Conservation (phyloP, 345 rosid species). For the Salix viminalis region DNA sequence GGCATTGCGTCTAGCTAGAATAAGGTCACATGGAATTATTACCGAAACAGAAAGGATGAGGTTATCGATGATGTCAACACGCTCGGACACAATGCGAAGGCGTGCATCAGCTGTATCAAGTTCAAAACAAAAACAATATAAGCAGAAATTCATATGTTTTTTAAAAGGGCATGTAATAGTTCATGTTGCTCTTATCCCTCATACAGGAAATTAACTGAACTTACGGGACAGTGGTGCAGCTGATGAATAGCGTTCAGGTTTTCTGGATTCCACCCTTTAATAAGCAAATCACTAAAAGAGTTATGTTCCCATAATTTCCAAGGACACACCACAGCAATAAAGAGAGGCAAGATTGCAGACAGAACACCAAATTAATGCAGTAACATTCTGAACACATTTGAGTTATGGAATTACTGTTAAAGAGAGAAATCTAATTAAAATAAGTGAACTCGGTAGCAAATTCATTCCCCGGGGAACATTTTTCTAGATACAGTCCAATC, state of each 20-base stretch:
- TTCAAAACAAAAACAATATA: background rate
- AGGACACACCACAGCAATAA: background rate
- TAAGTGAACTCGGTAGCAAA: background rate
- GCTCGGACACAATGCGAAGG: conserved; percentile 81
- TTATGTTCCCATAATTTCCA: conserved; percentile 12
- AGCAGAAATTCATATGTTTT: background rate
- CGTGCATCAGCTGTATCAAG: conserved; percentile 79
- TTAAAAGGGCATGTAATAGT: background rate
- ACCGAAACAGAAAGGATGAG: conserved; percentile 81
- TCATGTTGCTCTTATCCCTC: background rate
- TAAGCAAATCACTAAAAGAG: conserved; percentile 20
- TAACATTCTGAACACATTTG: too few species aligned
- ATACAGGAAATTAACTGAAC: conserved; percentile 12
- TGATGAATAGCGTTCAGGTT: conserved; percentile 94
- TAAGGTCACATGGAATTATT: conserved; percentile 17
- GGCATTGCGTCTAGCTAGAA: conserved; percentile 2
- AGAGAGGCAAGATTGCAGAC: background rate
- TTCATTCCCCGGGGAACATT: too few species aligned
- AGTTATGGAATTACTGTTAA: too few species aligned
- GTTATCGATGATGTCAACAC: conserved; percentile 80
- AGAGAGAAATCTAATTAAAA: background rate
- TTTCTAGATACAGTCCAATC: too few species aligned
- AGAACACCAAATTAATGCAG: too few species aligned
- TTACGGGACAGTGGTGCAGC: conserved; percentile 95
- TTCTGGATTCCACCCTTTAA: conserved; percentile 89